Evolutionary conservation across 768 basidiomycete genomes (phyloP).

Genomic region (Hericium coralloides): DNA sequence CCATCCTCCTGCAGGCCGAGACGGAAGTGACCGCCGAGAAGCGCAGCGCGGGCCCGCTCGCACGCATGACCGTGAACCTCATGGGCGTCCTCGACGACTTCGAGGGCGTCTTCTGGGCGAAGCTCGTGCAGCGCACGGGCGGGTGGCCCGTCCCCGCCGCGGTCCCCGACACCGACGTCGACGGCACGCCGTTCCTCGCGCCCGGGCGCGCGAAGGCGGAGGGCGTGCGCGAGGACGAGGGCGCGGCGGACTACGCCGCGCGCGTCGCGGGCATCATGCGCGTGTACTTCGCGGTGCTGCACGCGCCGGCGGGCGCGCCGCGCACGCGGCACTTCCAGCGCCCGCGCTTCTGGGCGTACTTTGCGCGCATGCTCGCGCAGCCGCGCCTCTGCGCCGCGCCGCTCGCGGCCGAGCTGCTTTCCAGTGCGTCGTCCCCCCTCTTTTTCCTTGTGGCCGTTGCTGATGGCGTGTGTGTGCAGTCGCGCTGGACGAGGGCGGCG

Average conservation of each 20-base stretch:
- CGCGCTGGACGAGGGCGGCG: slow-evolving; percentile 63
- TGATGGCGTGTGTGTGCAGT: slow-evolving; percentile 30
- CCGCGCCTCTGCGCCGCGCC: slow-evolving; percentile 42
- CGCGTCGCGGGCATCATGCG: slow-evolving; percentile 77
- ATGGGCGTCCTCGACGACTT: slow-evolving; percentile 48
- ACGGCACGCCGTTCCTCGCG: slow-evolving; percentile 37
- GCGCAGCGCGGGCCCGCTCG: slow-evolving; percentile 76
- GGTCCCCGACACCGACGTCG: slow-evolving; percentile 44
- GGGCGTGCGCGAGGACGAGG: slow-evolving; percentile 56
- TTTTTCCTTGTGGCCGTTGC: slow-evolving; percentile 1
- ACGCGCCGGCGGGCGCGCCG: slow-evolving; percentile 27
- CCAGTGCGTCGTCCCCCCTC: slow-evolving; percentile 36
- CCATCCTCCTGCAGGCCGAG: slow-evolving; percentile 86
- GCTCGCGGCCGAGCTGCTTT: slow-evolving; percentile 59
- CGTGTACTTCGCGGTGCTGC: slow-evolving; percentile 73
- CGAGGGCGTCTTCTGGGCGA: slow-evolving; percentile 69
- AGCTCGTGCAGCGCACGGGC: slow-evolving; percentile 80
- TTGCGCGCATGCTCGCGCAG: slow-evolving; percentile 52
- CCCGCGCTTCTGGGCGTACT: slow-evolving; percentile 64
- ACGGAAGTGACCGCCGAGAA: slow-evolving; percentile 88
- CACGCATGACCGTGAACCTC: slow-evolving; percentile 64
- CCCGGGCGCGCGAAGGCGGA: slow-evolving; percentile 38
- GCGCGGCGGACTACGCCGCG: slow-evolving; percentile 46
- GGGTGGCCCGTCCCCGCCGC: slow-evolving; percentile 76
- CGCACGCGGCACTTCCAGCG: slow-evolving; percentile 48